Percentiles rank a stretch among this genome's conserved stretches.
phyloP scores from a whole-genome alignment of 257 asterid genomes.

The Nicotiana otophora region DNA sequence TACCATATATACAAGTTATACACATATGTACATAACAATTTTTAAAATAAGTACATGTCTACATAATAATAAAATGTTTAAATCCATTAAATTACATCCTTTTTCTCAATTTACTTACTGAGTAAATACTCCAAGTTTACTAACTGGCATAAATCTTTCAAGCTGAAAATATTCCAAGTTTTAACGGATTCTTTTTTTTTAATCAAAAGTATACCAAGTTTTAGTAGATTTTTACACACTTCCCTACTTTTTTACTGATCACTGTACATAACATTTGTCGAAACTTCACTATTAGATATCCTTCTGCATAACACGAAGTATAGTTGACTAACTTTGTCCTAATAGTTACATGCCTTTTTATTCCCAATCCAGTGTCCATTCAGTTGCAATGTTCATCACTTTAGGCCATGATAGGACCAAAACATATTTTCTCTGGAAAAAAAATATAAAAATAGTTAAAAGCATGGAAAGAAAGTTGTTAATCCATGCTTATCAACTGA shows the following conservation, averaged over 20 bases:
- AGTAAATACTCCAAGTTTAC: too few species aligned
- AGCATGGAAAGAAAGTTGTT: neutral
- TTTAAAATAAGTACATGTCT: neutral
- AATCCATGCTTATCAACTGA: neutral
- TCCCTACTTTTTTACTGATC: neutral
- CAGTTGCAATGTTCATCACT: neutral
- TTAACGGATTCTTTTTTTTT: too few species aligned
- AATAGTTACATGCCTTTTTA: neutral
- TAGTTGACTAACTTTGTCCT: neutral
- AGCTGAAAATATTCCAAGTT: too few species aligned
- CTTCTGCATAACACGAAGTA: neutral
- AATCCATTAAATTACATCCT: neutral
- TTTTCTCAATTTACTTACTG: neutral
- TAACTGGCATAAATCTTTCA: neutral
- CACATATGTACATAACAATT: neutral
- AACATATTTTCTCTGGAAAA: neutral
- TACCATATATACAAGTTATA: neutral
- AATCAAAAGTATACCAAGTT: neutral
- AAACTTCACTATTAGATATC: neutral
- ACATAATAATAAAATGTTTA: neutral
- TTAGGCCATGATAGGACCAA: neutral
- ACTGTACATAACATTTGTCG: neutral
- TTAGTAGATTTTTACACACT: neutral
- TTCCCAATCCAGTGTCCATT: neutral
- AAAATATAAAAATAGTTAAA: neutral